Base-by-base conservation (phyloP, 2,329 filamentous ascomycete genomes). In the Penicillium decumbens region DNA sequence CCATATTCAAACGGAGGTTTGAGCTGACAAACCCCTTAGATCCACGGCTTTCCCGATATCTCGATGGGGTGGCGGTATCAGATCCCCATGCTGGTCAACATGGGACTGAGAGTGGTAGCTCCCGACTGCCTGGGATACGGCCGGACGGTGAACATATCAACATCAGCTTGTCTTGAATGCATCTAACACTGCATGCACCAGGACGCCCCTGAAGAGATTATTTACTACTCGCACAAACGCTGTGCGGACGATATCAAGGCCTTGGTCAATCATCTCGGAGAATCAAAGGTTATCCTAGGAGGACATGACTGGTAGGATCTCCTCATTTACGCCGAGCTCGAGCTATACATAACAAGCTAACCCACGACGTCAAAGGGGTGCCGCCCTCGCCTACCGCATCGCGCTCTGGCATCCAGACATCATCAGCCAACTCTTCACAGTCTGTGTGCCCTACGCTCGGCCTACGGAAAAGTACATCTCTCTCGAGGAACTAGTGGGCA, bases 71-170 rank as follows among this genome's bases (percentile, higher is more conserved):
- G 92, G 92, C 85, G 91, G 54, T 85, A 88, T 71, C 91, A 96
- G 70, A 87, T 96, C 51, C 90, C 91, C 0, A 72, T 82, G 59
- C 78, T 97, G 20, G 70, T 87, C 29, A 78, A 83, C 5, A 76
- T 89, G 49, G 86, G 85, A 20, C 80, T 92, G 57, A 82, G 87
- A 48, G 89, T 95, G 47, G 82, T 97, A 23, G 88, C 83, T 9
- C 87, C 89, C 0, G 89, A 96, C 70, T 85, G 90, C 77, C 80
- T 95, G 60, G 92, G 92, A 55, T 97, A 93, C 67, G 88, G 87
- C 24, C 80, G 82, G 50, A 93, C 88, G 24, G 85, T 80, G 67
- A 53, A 65, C 18, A 29, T 40, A 24, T 24, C 46, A 28, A 39
- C 13, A 4, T 4, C 13, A 24, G 3, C 1, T 10, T 18, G 5